These are phyloP conservation scores for Tricholoma matsutake DNA, from an alignment of 768 basidiomycete genomes.

Conservation along the genomic window DNA sequence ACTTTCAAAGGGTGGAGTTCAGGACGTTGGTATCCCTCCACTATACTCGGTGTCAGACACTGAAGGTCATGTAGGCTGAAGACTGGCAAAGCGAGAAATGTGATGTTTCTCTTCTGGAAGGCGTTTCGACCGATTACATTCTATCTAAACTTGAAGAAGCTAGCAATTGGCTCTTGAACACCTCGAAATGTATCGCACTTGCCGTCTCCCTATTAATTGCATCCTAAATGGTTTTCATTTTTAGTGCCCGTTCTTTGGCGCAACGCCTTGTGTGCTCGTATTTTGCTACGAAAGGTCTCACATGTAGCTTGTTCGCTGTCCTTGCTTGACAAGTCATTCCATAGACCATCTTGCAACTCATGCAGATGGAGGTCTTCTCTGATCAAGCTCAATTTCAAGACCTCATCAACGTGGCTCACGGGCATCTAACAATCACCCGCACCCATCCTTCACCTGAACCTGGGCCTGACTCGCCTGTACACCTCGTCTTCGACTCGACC, in stretches of 20 bases:
- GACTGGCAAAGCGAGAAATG: constrained; percentile 91
- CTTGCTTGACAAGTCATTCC: neutral
- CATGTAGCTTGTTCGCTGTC: neutral
- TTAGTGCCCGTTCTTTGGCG: constrained; percentile 48
- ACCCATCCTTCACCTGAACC: constrained; percentile 35
- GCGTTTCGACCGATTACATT: constrained; percentile 50
- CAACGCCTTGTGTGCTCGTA: constrained; percentile 47
- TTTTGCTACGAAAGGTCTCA: constrained; percentile 57
- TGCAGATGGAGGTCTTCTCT: constrained; percentile 39
- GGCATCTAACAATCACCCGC: constrained; percentile 39
- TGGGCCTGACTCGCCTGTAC: constrained; percentile 42
- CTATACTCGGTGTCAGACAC: neutral
- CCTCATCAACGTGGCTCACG: constrained; percentile 39
- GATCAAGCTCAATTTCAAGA: constrained; percentile 33
- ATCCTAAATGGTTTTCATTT: neutral
- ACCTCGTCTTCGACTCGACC: constrained; percentile 60
- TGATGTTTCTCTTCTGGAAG: constrained; percentile 72
- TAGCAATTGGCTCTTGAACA: constrained; percentile 51
- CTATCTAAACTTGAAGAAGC: constrained; percentile 58
- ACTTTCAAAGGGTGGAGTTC: constrained; percentile 66
- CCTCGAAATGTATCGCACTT: constrained; percentile 38
- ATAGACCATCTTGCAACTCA: constrained; percentile 49
- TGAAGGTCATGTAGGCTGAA: constrained; percentile 51
- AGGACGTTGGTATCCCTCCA: constrained; percentile 60
- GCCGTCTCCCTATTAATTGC: neutral